phyloP scores from a whole-genome alignment of 345 rosid species.

The Lumnitzera racemosa region DNA sequence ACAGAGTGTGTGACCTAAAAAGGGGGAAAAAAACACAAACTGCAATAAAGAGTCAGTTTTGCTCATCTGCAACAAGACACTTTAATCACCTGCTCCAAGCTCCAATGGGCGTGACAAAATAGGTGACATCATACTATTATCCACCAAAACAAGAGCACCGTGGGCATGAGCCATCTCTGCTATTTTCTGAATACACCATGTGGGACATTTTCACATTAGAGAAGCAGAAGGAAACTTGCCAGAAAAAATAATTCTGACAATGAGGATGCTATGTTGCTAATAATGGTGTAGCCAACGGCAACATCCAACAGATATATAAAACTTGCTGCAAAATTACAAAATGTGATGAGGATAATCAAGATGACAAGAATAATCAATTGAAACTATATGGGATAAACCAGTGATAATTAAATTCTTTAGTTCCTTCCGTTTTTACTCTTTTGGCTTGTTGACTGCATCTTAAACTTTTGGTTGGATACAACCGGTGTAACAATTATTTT shows the following conservation, averaged over 20 bases:
- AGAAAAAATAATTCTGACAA: not conserved
- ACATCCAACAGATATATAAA: too few species aligned
- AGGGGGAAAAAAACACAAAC: conserved; percentile 1
- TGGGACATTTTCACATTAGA: conserved; percentile 2
- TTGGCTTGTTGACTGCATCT: too few species aligned
- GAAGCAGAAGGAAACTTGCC: not conserved
- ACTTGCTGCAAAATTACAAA: too few species aligned
- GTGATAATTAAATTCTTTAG: too few species aligned
- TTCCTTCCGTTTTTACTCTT: too few species aligned
- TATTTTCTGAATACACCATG: conserved; percentile 44
- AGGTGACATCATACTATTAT: conserved; percentile 94
- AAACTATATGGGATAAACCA: too few species aligned
- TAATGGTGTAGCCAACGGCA: too few species aligned
- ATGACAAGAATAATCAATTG: too few species aligned
- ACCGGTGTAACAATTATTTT: too few species aligned
- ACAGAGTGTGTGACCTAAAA: conserved; percentile 11
- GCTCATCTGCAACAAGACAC: not conserved
- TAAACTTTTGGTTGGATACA: too few species aligned
- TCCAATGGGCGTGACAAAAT: conserved; percentile 80
- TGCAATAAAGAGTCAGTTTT: not conserved
- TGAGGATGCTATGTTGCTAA: too few species aligned
- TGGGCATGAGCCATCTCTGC: conserved; percentile 72
- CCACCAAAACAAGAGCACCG: conserved; percentile 82
- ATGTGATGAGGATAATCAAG: too few species aligned
- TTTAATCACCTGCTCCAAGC: conserved; percentile 81